Conservation (phyloP, 805 yeast species). For the Henningerozyma blattae region DNA sequence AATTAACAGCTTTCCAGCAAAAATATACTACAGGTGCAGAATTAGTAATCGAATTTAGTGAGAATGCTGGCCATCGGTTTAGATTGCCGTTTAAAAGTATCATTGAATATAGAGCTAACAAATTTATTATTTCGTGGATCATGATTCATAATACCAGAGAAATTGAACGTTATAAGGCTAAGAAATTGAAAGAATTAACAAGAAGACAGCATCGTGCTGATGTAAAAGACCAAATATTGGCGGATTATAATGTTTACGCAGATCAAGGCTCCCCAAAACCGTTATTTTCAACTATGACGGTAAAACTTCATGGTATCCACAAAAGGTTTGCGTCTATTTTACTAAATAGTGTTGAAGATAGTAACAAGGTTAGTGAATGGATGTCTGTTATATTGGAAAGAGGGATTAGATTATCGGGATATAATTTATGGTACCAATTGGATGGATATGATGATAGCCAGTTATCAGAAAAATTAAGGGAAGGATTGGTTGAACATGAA, state of each 20-base stretch:
- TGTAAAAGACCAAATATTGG: constrained; percentile 7
- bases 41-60: constrained; percentile 74
- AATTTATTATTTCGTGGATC: constrained; percentile 23
- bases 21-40: constrained; percentile 57
- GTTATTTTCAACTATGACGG: constrained; percentile 48
- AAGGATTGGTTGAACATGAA: constrained; percentile 43
- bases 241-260: constrained; percentile 17
- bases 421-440: constrained; percentile 73
- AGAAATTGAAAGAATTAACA: constrained; percentile 8
- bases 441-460: constrained; percentile 63
- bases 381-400: constrained; percentile 50
- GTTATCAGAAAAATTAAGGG: constrained; percentile 52
- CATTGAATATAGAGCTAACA: constrained; percentile 36
- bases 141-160: constrained; percentile 22
- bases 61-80: constrained; percentile 64
- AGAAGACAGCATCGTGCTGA: constrained; percentile 10
- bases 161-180: constrained; percentile 12
- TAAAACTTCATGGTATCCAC: constrained; percentile 56
- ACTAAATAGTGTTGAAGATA: constrained; percentile 48
- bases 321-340: constrained; percentile 51
- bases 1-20: constrained; percentile 67
- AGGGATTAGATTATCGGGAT: constrained; percentile 50
- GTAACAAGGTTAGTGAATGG: constrained; percentile 39
- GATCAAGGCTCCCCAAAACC: constrained; percentile 27
- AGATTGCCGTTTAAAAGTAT: constrained; percentile 67